Conservation (phyloP, 352 stramenopile genomes). For the Phytophthora cryptogea region DNA sequence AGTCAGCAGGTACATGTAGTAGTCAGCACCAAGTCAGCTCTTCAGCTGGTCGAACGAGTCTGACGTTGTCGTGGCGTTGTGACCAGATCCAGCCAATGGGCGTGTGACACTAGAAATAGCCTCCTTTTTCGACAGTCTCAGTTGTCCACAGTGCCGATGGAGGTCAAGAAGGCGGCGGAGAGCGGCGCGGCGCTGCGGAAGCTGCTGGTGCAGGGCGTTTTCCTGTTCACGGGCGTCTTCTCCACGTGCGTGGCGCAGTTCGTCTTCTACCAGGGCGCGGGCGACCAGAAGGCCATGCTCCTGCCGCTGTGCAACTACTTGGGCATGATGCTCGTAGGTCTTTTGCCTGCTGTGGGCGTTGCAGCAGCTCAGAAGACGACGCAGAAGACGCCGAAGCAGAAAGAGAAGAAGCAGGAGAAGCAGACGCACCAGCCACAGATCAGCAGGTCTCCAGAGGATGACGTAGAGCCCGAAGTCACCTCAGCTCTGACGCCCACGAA, state of each 20-base stretch:
- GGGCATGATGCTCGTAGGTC: constrained; percentile 84
- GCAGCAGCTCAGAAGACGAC: constrained; percentile 4
- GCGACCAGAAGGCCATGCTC: constrained; percentile 85
- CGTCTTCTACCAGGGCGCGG: constrained; percentile 84
- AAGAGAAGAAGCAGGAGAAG: constrained; percentile 6
- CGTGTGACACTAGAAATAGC: constrained; percentile 14
- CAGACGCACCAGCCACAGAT: constrained; percentile 5
- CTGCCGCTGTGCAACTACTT: constrained; percentile 87
- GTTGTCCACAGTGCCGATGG: constrained; percentile 7
- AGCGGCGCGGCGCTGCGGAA: constrained; percentile 12
- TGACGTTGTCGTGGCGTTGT: neutral
- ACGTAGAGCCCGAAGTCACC: constrained; percentile 38
- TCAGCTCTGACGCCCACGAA: constrained; percentile 14
- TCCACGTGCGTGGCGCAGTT: constrained; percentile 87
- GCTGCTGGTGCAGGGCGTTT: constrained; percentile 61
- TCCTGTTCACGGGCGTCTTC: constrained; percentile 83
- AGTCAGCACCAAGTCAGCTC: constrained; percentile 1
- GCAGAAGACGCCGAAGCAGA: constrained; percentile 3
- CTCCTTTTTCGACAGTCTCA: neutral
- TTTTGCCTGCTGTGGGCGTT: constrained; percentile 46
- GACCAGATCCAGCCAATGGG: constrained; percentile 5
- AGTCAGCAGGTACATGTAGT: neutral
- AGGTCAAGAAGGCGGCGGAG: constrained; percentile 19
- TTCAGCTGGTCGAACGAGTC: constrained; percentile 15
- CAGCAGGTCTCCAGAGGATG: constrained; percentile 19